Conservation (phyloP, 768 basidiomycete species). For the Austroboletus eburneus region DNA sequence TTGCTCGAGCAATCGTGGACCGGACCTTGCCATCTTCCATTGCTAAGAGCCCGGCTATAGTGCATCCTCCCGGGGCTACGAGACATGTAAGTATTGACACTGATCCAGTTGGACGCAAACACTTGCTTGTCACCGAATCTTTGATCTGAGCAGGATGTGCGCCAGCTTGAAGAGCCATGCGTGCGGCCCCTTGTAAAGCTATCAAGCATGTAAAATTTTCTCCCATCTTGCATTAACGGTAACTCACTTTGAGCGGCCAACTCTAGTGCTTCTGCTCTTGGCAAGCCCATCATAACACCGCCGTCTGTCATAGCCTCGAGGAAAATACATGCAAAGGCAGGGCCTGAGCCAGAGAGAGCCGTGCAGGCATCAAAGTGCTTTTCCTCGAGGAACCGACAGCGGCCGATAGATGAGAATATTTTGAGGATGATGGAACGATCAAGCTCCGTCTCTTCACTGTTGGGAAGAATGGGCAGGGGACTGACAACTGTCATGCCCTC, state of each 20-base stretch:
- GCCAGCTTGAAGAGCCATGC: constrained; percentile 89
- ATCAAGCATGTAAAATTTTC: constrained; percentile 2
- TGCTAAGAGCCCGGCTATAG: constrained; percentile 93
- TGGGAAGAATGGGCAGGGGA: constrained; percentile 49
- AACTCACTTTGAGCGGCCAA: constrained; percentile 89
- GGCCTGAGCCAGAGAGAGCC: constrained; percentile 92
- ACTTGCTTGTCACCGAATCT: constrained; percentile 93
- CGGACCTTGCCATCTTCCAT: constrained; percentile 93
- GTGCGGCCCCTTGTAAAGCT: constrained; percentile 95
- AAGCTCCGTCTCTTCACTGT: constrained; percentile 42
- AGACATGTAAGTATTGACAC: constrained; percentile 1
- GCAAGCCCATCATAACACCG: constrained; percentile 99
- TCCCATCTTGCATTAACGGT: neutral
- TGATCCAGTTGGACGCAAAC: neutral
- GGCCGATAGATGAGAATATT: constrained; percentile 96
- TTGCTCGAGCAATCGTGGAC: constrained; percentile 91
- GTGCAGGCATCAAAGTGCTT: constrained; percentile 99
- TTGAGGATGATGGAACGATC: constrained; percentile 76
- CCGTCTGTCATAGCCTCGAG: constrained; percentile 99
- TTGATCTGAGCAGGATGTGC: constrained; percentile 94
- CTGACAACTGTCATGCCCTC: constrained; percentile 98
- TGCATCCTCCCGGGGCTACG: constrained; percentile 94
- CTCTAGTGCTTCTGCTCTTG: constrained; percentile 89
- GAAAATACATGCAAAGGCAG: constrained; percentile 95
- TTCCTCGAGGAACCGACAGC: constrained; percentile 94